Evolutionary conservation across 768 basidiomycete species (phyloP).

Genomic region (Suillus spraguei): DNA sequence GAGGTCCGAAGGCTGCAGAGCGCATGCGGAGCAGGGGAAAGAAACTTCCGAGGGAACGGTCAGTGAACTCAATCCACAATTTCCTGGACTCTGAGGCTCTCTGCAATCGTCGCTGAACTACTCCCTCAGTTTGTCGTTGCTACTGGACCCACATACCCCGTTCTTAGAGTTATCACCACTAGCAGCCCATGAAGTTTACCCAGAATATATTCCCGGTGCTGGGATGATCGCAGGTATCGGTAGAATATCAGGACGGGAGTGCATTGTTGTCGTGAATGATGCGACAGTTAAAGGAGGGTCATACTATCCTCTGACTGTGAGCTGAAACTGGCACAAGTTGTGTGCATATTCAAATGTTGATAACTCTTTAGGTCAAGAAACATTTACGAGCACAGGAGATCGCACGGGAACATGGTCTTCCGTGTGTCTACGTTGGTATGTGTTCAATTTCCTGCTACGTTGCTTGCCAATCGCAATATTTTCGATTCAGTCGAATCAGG

Average conservation of each 20-base stretch:
- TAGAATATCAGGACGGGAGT: constrained; percentile 78
- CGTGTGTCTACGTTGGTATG: constrained; percentile 91
- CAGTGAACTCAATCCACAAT: constrained; percentile 7
- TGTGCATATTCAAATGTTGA: constrained; percentile 1
- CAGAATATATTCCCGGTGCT: constrained; percentile 79
- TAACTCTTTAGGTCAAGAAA: constrained; percentile 75
- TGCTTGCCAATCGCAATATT: constrained; percentile 9
- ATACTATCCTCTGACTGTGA: constrained; percentile 84
- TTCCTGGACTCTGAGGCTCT: neutral
- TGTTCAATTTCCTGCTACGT: constrained; percentile 3
- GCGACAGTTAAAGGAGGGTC: constrained; percentile 93
- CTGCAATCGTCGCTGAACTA: constrained; percentile 10
- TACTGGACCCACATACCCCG: constrained; percentile 86
- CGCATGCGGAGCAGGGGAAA: constrained; percentile 81
- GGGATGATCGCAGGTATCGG: constrained; percentile 90
- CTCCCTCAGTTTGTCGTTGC: constrained; percentile 56
- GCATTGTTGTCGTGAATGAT: constrained; percentile 92
- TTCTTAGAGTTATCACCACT: constrained; percentile 88
- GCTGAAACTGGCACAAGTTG: constrained; percentile 14
- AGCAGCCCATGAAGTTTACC: constrained; percentile 88
- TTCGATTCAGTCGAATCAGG: constrained; percentile 80
- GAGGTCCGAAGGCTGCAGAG: constrained; percentile 72
- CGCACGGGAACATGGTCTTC: constrained; percentile 86
- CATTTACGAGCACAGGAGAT: constrained; percentile 94
- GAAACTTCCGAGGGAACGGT: constrained; percentile 85